Conservation (phyloP, 345 rosid genomes). For the Lenwebbia sp. region DNA sequence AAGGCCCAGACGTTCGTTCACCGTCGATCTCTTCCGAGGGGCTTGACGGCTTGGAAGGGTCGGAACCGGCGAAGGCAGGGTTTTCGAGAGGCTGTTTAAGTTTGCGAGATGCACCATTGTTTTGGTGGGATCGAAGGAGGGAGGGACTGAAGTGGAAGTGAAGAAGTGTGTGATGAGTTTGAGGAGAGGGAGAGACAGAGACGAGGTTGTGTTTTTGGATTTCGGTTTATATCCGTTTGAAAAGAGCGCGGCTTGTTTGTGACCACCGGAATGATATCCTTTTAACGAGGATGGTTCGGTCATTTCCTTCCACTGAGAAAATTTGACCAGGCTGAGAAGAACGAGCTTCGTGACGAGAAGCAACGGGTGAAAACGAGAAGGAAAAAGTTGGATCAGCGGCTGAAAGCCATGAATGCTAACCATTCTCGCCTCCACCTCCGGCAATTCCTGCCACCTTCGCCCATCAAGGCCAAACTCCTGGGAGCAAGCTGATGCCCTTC, state of each 20-base stretch:
- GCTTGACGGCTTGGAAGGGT: conserved; percentile 8
- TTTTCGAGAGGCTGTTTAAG: conserved; percentile 22
- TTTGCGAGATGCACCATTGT: conserved; percentile 39
- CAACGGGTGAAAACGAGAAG: conserved; percentile 52
- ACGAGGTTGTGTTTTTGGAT: neutral
- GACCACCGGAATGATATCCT: conserved; percentile 41
- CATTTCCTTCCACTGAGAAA: neutral
- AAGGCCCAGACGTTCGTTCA: neutral
- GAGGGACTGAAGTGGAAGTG: neutral
- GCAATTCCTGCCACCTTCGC: conserved; percentile 63
- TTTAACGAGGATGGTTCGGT: conserved; percentile 10
- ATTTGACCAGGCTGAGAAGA: conserved; percentile 58
- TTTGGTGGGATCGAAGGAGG: neutral
- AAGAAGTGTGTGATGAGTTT: neutral
- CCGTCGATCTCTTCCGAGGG: conserved; percentile 1
- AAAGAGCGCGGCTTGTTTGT: neutral
- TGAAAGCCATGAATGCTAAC: conserved; percentile 58
- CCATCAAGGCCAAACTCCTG: conserved; percentile 74
- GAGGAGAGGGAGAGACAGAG: neutral
- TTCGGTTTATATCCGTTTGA: conserved; percentile 3
- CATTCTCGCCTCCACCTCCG: conserved; percentile 49
- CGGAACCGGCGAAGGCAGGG: conserved; percentile 6
- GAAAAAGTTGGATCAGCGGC: conserved; percentile 61
- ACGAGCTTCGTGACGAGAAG: conserved; percentile 69
- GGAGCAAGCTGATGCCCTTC: conserved; percentile 86